Conservation (phyloP, 352 stramenopile genomes). For the Globisporangium sylvaticum region DNA sequence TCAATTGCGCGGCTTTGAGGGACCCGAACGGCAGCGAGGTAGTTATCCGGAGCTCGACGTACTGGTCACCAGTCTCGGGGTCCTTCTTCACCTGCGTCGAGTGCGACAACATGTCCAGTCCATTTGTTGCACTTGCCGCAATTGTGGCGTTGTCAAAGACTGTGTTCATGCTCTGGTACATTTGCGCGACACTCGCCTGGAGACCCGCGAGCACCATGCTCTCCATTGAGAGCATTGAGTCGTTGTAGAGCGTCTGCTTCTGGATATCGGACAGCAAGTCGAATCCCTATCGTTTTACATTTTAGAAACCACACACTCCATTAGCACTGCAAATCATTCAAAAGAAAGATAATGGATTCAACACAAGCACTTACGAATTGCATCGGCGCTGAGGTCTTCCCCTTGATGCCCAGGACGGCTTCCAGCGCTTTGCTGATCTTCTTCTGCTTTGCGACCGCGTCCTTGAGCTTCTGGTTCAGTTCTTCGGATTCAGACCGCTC, state of each 20-base stretch:
- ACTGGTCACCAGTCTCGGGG: not conserved
- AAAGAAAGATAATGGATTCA: not conserved
- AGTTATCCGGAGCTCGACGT: slow-evolving; percentile 6
- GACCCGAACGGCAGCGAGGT: not conserved
- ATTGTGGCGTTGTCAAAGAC: not conserved
- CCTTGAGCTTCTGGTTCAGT: slow-evolving; percentile 40
- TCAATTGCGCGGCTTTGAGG: slow-evolving; percentile 11
- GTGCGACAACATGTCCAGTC: not conserved
- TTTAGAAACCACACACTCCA: not conserved
- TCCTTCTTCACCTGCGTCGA: not conserved
- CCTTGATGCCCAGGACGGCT: slow-evolving; percentile 27
- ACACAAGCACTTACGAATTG: slow-evolving; percentile 11
- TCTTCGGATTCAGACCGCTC: slow-evolving; percentile 35
- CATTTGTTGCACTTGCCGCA: not conserved
- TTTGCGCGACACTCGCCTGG: not conserved
- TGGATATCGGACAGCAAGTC: slow-evolving; percentile 6
- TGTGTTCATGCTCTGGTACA: slow-evolving; percentile 5
- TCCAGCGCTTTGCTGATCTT: slow-evolving; percentile 37
- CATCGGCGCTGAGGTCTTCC: slow-evolving; percentile 7
- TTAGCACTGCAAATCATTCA: not conserved
- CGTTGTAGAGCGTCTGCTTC: slow-evolving; percentile 7
- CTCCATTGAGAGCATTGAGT: not conserved
- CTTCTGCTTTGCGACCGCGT: slow-evolving; percentile 32
- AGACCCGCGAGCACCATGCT: not conserved
- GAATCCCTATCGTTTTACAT: not conserved